These are phyloP conservation scores for Lanmaoa rubissima DNA, from an alignment of 768 basidiomycete genomes.

Conservation along the genomic window DNA sequence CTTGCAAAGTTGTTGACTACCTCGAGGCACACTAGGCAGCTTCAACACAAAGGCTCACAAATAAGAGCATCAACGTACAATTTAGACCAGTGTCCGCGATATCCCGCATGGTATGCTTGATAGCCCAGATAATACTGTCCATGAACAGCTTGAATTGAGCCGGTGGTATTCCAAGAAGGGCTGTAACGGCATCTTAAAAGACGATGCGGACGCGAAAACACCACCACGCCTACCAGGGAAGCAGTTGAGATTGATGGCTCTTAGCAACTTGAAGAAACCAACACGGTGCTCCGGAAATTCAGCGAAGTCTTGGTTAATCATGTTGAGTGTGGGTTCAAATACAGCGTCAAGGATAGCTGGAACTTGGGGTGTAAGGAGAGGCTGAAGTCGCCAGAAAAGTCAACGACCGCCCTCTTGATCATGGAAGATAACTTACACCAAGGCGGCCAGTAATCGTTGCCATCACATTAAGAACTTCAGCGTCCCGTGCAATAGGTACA, in stretches of 20 bases:
- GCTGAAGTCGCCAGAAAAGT: slow-evolving; percentile 40
- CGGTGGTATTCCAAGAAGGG: slow-evolving; percentile 83
- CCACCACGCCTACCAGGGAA: slow-evolving; percentile 78
- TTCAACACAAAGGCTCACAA: slow-evolving; percentile 5
- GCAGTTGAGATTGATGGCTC: slow-evolving; percentile 89
- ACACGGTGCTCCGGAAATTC: slow-evolving; percentile 97
- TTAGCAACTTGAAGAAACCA: slow-evolving; percentile 94
- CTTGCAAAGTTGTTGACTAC: slow-evolving; percentile 93
- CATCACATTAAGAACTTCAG: slow-evolving; percentile 97
- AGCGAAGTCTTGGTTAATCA: slow-evolving; percentile 99
- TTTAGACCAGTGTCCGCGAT: slow-evolving; percentile 90
- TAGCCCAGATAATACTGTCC: slow-evolving; percentile 99
- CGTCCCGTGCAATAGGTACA: slow-evolving; percentile 89
- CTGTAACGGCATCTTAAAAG: slow-evolving; percentile 28
- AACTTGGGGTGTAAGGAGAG: slow-evolving; percentile 87
- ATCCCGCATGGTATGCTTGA: slow-evolving; percentile 99
- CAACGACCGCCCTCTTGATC: neutral
- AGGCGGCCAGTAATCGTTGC: slow-evolving; percentile 88
- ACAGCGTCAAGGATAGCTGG: slow-evolving; percentile 94
- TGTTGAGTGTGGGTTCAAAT: slow-evolving; percentile 93
- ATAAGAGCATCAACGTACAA: slow-evolving; percentile 39
- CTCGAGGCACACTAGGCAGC: slow-evolving; percentile 75
- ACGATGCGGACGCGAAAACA: neutral
- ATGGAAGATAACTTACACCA: slow-evolving; percentile 57
- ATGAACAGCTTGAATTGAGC: slow-evolving; percentile 95